phyloP scores from a whole-genome alignment of 805 yeast genomes.

The Saturnispora kantuleensis region DNA sequence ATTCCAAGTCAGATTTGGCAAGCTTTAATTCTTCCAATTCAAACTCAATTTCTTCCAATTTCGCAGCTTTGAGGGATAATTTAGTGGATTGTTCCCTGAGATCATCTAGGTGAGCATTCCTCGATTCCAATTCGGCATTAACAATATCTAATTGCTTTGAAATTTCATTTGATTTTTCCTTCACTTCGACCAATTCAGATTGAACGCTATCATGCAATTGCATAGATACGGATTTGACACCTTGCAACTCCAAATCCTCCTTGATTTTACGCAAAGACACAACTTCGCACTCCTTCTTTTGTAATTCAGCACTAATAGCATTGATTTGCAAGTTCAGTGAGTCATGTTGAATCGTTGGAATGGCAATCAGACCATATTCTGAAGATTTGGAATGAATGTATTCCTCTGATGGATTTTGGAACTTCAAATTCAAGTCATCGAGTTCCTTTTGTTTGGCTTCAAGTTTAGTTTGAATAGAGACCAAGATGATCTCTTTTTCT shows the following conservation, averaged over 20 bases:
- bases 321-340: conserved; percentile 7
- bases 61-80: conserved; percentile 2
- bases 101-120: conserved; percentile 2
- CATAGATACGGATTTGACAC: conserved; percentile 10
- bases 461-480: not conserved
- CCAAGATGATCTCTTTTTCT: not conserved
- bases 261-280: conserved; percentile 6
- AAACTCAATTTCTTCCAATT: conserved; percentile 5
- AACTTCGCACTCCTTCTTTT: conserved; percentile 9
- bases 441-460: conserved; percentile 5
- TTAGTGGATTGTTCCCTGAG: not conserved
- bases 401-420: conserved; percentile 10
- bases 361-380: conserved; percentile 26
- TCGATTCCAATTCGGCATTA: conserved; percentile 1
- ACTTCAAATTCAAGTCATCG: not conserved
- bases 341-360: conserved; percentile 10
- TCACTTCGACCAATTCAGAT: conserved; percentile 5
- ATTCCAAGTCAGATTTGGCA: conserved; percentile 6
- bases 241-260: conserved; percentile 12
- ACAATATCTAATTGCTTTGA: conserved; percentile 7
- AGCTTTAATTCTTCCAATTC: conserved; percentile 3
- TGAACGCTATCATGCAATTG: conserved; percentile 13
- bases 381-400: conserved; percentile 21
- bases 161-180: conserved; percentile 5
- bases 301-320: conserved; percentile 1